A percentile compares a stretch with the other conserved stretches of the same genome.
Conservation (phyloP, 2,329 filamentous ascomycete species). For the Claviceps africana region DNA sequence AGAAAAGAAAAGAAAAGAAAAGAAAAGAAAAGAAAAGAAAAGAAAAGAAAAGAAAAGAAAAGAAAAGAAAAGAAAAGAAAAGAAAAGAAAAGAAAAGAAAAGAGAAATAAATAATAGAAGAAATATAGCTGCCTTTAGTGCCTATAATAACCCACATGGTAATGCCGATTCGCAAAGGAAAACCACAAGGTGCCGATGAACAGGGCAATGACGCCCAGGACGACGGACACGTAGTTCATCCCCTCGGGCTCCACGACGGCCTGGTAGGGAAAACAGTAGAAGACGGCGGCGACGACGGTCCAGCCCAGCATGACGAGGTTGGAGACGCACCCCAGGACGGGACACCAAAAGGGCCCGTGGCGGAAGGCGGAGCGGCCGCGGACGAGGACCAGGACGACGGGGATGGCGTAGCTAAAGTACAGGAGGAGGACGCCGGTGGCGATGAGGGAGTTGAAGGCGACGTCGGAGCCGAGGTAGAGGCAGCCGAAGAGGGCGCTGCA, state of each 20-base stretch:
- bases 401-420: conserved; percentile 17
- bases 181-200: conserved; percentile 11
- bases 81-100: neutral
- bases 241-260: conserved; percentile 7
- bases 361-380: conserved; percentile 12
- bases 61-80: neutral
- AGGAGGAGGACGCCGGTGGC: conserved; percentile 13
- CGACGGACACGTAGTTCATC: conserved; percentile 16
- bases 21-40: neutral
- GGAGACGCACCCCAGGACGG: conserved; percentile 11
- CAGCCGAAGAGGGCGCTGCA: conserved; percentile 14
- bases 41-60: neutral
- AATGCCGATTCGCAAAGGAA: conserved; percentile 11
- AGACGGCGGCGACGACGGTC: conserved; percentile 11
- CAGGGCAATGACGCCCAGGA: conserved; percentile 9
- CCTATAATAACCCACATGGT: conserved; percentile 9
- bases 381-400: conserved; percentile 11
- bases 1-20: neutral
- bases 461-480: conserved; percentile 15
- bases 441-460: conserved; percentile 15
- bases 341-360: conserved; percentile 17
- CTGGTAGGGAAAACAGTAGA: conserved; percentile 17
- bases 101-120: neutral
- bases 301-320: conserved; percentile 14
- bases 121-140: neutral